Base-by-base conservation (phyloP, 331 rosid species). In the Quercus tomentella region DNA sequence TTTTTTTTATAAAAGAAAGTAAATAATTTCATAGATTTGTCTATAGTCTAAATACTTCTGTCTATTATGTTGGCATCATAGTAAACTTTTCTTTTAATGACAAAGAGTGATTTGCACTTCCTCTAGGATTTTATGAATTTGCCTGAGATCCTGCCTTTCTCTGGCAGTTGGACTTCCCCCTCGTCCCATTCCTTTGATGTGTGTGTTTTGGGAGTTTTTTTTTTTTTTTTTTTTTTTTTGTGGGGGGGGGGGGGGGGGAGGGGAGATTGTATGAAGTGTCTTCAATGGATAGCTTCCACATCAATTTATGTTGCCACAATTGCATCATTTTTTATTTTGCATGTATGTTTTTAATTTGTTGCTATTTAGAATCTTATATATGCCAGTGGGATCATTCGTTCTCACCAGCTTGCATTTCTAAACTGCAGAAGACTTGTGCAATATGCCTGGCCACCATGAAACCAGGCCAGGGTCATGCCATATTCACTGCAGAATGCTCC, bases 401-500 rank as follows among this genome's bases (percentile, higher is more conserved):
- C 84, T 88, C 52, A 84, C 85, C 72, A 67, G 83, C 58, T 79
- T 86, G 20, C 57, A 68, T 33, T 23, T 78, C 55, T 74, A 72
- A 45, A 83, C 65, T 75, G 76, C 89, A 96, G 99, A 86, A 81
- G 17, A 83, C 86, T 41, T 96, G 99, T 45, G 92, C 99, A 81
- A 96, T 96, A 86, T 96, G 99, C 86, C 86, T 96, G 75, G 84
- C 81, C 37, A 55, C 89, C 80, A 78, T 91, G 89, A 91, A 87
- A 80, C 81, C 94, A 17, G 99, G 99, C 73, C 87, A 86, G 33
- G 94, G 99, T 68, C 94, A 89, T 65, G 99, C 99, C 84, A 93
- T 96, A 84, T 96, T 96, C 68, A 96, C 98, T 55, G 99, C 98
- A 71, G 99, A 93, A 81, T 96, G 99, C 80, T 90, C 99, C 76